Conservation (phyloP, 2,329 filamentous ascomycete species). For the Cytospora paraplurivora region DNA sequence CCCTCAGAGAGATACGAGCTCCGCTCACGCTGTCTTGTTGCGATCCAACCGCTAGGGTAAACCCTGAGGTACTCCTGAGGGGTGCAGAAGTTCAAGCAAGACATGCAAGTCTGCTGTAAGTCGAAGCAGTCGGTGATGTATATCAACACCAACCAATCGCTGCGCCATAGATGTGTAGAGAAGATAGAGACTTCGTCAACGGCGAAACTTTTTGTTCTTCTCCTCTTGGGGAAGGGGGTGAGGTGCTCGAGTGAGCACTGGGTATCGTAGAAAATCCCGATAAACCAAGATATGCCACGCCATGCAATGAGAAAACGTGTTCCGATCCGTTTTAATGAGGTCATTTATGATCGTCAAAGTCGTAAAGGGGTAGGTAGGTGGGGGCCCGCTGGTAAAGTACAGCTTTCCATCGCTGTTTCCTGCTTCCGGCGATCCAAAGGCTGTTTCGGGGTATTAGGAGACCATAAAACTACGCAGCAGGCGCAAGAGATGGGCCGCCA, state of each 20-base stretch:
- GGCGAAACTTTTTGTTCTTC: constrained; percentile 7
- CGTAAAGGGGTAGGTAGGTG: constrained; percentile 1
- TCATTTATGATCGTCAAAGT: constrained; percentile 15
- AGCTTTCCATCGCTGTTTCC: not conserved
- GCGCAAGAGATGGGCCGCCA: constrained; percentile 22
- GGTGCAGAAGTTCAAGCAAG: not conserved
- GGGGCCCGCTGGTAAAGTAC: constrained; percentile 7
- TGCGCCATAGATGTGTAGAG: not conserved
- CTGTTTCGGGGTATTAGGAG: not conserved
- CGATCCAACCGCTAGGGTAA: not conserved
- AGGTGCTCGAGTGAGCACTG: constrained; percentile 8
- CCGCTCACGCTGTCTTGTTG: not conserved
- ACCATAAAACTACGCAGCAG: constrained; percentile 16
- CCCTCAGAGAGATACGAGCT: not conserved
- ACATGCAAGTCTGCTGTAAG: not conserved
- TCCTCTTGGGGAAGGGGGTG: not conserved
- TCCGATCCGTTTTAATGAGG: constrained; percentile 13
- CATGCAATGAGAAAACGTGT: constrained; percentile 24
- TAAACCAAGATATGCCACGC: constrained; percentile 20
- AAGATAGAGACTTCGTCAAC: constrained; percentile 9
- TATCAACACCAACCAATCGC: not conserved
- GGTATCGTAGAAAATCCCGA: constrained; percentile 19
- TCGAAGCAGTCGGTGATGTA: not conserved
- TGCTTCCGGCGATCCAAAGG: not conserved
- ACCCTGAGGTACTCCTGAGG: not conserved